Evolutionary conservation across 345 rosid species (phyloP).

Genomic region (Pistacia atlantica): DNA sequence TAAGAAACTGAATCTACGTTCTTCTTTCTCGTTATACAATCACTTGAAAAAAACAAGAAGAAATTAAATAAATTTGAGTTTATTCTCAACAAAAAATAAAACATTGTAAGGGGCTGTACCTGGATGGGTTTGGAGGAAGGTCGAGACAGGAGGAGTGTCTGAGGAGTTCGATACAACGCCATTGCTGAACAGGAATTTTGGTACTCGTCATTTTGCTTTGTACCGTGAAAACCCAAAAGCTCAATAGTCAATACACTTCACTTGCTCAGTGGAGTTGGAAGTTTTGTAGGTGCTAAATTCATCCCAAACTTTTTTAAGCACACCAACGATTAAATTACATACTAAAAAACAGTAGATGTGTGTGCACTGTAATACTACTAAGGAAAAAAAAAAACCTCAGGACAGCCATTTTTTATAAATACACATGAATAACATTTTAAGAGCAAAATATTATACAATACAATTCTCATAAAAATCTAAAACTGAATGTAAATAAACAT

Average conservation of each 20-base stretch:
- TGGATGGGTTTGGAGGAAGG: slow-evolving; percentile 64
- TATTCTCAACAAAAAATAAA: not conserved
- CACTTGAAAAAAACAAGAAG: not conserved
- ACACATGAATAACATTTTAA: too few species aligned
- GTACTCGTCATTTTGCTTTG: slow-evolving; percentile 36
- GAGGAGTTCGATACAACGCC: slow-evolving; percentile 46
- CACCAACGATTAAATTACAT: not conserved
- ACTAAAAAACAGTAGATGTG: not conserved
- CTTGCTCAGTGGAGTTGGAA: too few species aligned
- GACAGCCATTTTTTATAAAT: too few species aligned
- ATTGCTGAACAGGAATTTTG: slow-evolving; percentile 57
- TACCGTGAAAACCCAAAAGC: not conserved
- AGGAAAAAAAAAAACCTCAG: too few species aligned
- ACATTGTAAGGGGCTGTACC: slow-evolving; percentile 32
- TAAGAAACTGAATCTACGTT: not conserved
- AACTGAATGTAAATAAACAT: too few species aligned
- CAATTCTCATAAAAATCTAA: too few species aligned
- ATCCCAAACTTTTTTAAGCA: not conserved
- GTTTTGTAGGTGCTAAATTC: too few species aligned
- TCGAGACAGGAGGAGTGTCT: slow-evolving; percentile 54
- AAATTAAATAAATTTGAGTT: not conserved
- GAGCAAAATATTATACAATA: too few species aligned
- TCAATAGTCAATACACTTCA: too few species aligned
- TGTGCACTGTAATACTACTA: not conserved
- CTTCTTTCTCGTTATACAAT: too few species aligned